Conservation (phyloP, 108 stramenopile genomes). For the Chaetoceros muelleri region DNA sequence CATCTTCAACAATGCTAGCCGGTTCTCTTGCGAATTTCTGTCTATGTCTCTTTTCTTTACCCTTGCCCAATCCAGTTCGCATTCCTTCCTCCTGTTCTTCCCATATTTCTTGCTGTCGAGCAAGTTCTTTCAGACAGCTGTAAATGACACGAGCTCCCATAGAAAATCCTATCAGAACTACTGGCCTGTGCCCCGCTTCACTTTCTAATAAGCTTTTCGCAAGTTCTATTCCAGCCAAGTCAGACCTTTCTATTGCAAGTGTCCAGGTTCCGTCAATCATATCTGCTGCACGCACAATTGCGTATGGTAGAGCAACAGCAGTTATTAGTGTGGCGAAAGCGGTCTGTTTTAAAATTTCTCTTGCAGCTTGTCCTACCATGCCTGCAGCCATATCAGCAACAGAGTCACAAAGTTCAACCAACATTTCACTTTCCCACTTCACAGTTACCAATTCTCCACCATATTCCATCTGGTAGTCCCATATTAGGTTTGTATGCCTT, state of each 20-base stretch:
- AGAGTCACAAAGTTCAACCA: conserved; percentile 66
- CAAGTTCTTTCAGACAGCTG: conserved; percentile 84
- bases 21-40: conserved; percentile 51
- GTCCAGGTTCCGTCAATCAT: conserved; percentile 89
- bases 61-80: conserved; percentile 5
- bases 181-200: conserved; percentile 80
- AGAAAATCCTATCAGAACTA: conserved; percentile 87
- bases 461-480: conserved; percentile 65
- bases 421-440: conserved; percentile 61
- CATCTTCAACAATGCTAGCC: conserved; percentile 86
- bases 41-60: conserved; percentile 18
- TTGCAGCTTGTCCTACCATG: conserved; percentile 54
- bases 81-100: conserved; percentile 33
- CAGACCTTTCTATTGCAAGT: conserved; percentile 79
- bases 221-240: conserved; percentile 82
- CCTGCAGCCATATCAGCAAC: conserved; percentile 68
- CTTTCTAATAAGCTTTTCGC: conserved; percentile 79
- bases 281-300: conserved; percentile 64
- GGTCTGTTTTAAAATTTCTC: conserved; percentile 66
- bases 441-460: conserved; percentile 80
- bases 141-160: conserved; percentile 94
- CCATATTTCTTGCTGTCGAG: conserved; percentile 70
- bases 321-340: conserved; percentile 65
- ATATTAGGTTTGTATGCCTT: conserved; percentile 52
- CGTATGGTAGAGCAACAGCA: conserved; percentile 63